These are phyloP conservation scores for Vaccinium vitisidaea DNA, from an alignment of 148 eudicot genomes.

Conservation along the genomic window DNA sequence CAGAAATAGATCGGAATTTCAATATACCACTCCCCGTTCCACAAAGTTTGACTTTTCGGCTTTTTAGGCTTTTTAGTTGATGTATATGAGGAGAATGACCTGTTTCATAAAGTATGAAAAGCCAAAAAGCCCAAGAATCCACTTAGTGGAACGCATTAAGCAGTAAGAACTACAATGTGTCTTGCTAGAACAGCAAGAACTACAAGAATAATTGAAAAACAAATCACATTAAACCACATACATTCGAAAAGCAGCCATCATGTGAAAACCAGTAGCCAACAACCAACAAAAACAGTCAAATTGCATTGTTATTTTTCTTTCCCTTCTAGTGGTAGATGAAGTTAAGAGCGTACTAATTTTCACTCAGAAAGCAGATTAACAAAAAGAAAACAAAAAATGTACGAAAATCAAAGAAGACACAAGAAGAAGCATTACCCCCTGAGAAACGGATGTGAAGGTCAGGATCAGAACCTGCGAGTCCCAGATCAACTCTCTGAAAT, in stretches of 20 bases:
- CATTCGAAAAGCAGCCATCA: neutral
- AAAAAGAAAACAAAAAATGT: neutral
- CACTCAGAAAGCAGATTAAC: neutral
- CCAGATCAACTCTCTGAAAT: slow-evolving; percentile 7
- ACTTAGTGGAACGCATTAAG: too few relatives aligned
- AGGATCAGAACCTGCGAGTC: slow-evolving; percentile 6
- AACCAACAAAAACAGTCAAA: neutral
- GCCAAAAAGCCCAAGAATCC: too few relatives aligned
- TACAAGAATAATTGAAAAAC: neutral
- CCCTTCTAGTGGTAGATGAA: neutral
- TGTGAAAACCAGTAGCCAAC: neutral
- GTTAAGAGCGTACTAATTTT: neutral
- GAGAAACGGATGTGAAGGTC: slow-evolving; percentile 16
- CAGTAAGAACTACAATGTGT: neutral
- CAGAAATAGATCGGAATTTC: neutral
- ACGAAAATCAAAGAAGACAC: neutral
- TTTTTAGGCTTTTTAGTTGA: too few relatives aligned
- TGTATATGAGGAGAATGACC: too few relatives aligned
- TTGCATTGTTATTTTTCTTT: neutral
- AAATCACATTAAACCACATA: neutral
- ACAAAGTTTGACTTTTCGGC: too few relatives aligned
- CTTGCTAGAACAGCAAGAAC: neutral
- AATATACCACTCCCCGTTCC: neutral
- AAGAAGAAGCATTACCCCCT: slow-evolving; percentile 1
- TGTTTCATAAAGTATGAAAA: too few relatives aligned